Evolutionary conservation across 257 asterid genomes (phyloP).

Genomic region (Solanum corneliomulleri): DNA sequence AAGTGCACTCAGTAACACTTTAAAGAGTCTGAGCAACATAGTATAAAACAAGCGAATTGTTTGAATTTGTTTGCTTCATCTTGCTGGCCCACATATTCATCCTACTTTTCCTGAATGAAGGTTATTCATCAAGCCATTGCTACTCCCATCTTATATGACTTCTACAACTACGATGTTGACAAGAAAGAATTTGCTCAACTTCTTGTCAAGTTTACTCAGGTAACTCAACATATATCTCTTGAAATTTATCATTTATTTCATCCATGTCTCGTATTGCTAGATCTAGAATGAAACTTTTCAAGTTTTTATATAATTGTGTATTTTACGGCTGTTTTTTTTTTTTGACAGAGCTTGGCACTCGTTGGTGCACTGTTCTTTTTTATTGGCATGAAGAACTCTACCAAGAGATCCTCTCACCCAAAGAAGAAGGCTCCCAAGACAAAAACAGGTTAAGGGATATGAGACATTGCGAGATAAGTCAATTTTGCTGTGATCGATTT

Average conservation of each 20-base stretch:
- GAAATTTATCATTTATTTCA: not conserved
- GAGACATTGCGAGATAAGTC: slow-evolving; percentile 1
- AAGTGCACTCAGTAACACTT: not conserved
- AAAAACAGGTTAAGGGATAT: slow-evolving; percentile 31
- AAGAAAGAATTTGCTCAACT: slow-evolving; percentile 59
- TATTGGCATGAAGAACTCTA: slow-evolving; percentile 85
- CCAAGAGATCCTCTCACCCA: slow-evolving; percentile 42
- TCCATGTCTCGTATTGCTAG: not conserved
- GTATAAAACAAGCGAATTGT: not conserved
- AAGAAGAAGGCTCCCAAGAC: slow-evolving; percentile 70
- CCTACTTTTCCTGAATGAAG: slow-evolving; percentile 17
- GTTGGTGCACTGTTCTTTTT: slow-evolving; percentile 77
- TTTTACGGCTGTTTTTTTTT: not conserved
- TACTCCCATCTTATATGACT: slow-evolving; percentile 72
- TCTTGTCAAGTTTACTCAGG: slow-evolving; percentile 75
- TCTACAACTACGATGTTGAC: slow-evolving; percentile 80
- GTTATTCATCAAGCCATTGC: slow-evolving; percentile 64
- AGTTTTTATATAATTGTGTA: not conserved
- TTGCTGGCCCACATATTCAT: not conserved
- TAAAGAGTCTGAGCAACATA: not conserved
- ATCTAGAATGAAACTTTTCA: not conserved
- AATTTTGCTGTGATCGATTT: not conserved
- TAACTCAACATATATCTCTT: not conserved
- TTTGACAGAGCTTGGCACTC: slow-evolving; percentile 57
- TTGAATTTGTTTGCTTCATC: not conserved